A percentile compares a stretch with the other conserved stretches of the same genome.
Conservation (phyloP, 306 rosid species). For the Pyrus communis region DNA sequence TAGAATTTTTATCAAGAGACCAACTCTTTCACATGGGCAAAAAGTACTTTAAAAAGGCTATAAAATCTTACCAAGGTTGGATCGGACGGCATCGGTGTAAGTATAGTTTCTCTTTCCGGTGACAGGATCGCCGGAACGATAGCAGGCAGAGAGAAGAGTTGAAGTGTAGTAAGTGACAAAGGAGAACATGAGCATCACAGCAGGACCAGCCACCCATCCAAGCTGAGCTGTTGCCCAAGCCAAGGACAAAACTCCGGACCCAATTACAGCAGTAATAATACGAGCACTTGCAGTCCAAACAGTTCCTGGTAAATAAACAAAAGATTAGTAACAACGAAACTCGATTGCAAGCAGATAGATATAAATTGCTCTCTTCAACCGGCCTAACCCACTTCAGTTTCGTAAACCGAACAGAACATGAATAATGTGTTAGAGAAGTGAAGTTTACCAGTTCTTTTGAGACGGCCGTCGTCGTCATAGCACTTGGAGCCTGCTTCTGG, state of each 20-base stretch:
- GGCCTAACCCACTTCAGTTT: too few species aligned
- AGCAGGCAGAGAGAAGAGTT: conserved; percentile 60
- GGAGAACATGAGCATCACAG: conserved; percentile 61
- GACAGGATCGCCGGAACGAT: conserved; percentile 58
- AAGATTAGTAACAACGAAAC: neutral
- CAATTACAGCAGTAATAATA: conserved; percentile 80
- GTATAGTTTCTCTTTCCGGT: conserved; percentile 85
- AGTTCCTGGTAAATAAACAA: conserved; percentile 33
- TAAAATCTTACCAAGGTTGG: conserved; percentile 49
- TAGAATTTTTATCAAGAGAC: neutral
- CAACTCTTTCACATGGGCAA: neutral
- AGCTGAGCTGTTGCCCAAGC: conserved; percentile 91
- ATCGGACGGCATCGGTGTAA: conserved; percentile 63
- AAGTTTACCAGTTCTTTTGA: conserved; percentile 63
- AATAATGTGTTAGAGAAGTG: neutral
- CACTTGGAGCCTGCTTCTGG: conserved; percentile 51
- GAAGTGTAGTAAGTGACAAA: conserved; percentile 78
- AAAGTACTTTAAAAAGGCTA: neutral
- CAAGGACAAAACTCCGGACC: conserved; percentile 74
- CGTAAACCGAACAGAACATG: neutral
- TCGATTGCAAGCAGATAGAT: too few species aligned
- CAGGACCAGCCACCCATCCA: conserved; percentile 90
- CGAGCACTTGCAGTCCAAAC: conserved; percentile 80
- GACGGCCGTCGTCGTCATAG: conserved; percentile 81
- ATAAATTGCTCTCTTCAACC: too few species aligned